Evolutionary conservation across 2,329 filamentous ascomycete genomes (phyloP), one percentile per base, ranked within the genome.

Genomic region (Camillea tinctor): DNA sequence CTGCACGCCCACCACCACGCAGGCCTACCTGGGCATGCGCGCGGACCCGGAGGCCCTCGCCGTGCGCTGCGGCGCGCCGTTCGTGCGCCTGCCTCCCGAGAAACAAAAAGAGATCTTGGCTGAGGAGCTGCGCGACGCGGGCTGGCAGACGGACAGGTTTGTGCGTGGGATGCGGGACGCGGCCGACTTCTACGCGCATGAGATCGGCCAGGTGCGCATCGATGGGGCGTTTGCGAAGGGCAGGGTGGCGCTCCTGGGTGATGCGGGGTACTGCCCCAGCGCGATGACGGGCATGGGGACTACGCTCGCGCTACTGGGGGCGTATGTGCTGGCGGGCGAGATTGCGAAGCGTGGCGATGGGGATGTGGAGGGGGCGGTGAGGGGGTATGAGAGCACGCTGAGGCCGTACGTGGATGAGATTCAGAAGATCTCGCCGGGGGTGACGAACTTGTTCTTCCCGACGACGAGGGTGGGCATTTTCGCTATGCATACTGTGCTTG

Each of bases 321-420:
- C 80, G 0, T 84, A 85, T 66, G 68, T 84, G 3, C 73, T 85
- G 1, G 81, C 81, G 0, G 81, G 82, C 6, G 81, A 81, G 64
- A 73, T 81, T 22, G 59, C 60, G 50, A 65, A 59, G 49, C 49
- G 8, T 4, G 55, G 56, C 22, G 60, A 58, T n/a, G 57, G 56
- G 22, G n/a, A 55, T 6, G 30, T 53, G 30, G 50, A 54, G 4
- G 58, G 57, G 2, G 54, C 57, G 3, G 40, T 55, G 15, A 60
- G 55, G 0, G 60, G 60, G 20, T 68, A 70, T 40, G 67, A 68
- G 50, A 50, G 53, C 21, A 60, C 53, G 19, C 65, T 67, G 20
- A 63, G 68, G n/a, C 69, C 69, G 3, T 59, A 65, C 23, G 62
- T 67, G 2, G 52, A 64, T 20, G 50, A 59, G 48, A 62, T 66